Conservation (phyloP, 2,329 filamentous ascomycete species). For the Aspergillus costaricaensis region DNA sequence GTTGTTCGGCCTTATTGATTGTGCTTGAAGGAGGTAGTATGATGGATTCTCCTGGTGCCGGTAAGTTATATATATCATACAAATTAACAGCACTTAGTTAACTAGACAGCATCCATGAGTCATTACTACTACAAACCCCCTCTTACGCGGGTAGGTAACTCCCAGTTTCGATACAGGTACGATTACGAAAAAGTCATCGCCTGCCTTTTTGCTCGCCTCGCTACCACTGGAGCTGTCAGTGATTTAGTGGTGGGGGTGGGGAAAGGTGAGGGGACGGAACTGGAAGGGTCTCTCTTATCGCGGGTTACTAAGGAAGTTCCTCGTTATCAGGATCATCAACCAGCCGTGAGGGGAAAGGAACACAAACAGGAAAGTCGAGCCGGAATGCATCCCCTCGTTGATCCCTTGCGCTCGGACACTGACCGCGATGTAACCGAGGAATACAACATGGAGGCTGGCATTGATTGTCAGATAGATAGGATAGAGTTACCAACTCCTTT, state of each 20-base stretch:
- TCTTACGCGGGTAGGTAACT: too few relatives aligned
- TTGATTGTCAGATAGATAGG: background rate
- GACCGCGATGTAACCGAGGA: slow-evolving; percentile 5
- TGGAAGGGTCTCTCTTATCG: background rate
- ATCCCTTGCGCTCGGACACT: background rate
- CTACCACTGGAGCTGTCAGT: too few relatives aligned
- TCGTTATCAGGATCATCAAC: background rate
- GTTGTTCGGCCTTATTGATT: too few relatives aligned
- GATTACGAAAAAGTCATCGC: too few relatives aligned
- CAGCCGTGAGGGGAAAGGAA: background rate
- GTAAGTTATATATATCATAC: background rate
- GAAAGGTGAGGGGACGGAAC: background rate
- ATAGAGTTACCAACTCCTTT: background rate
- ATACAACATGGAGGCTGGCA: background rate
- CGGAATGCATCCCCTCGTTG: background rate
- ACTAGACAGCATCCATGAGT: background rate
- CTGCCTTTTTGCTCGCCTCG: too few relatives aligned
- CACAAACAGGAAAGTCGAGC: background rate
- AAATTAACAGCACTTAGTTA: background rate
- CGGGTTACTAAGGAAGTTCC: background rate
- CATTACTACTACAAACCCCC: too few relatives aligned
- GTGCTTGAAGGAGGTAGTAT: too few relatives aligned
- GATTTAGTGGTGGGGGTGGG: background rate
- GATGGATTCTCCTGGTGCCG: too few relatives aligned
- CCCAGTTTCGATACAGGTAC: too few relatives aligned